These are phyloP conservation scores for Quercus ilex DNA, from an alignment of 306 rosid genomes.

Conservation along the genomic window DNA sequence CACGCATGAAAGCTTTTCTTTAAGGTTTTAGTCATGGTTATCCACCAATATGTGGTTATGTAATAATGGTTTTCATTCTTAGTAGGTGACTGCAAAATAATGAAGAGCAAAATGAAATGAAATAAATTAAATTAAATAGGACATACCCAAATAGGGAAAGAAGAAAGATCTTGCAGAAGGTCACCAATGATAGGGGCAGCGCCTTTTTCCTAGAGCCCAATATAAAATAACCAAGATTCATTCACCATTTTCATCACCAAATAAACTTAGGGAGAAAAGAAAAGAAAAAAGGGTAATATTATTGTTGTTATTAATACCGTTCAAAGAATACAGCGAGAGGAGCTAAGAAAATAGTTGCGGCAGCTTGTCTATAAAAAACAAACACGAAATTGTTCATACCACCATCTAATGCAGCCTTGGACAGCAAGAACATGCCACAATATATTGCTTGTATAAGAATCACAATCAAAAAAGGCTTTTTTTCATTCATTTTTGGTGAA, in stretches of 20 bases:
- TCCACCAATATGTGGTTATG: neutral
- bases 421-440: conserved; percentile 57
- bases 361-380: conserved; percentile 69
- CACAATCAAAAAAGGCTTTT: conserved; percentile 37
- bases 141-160: conserved; percentile 71
- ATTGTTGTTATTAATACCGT: conserved; percentile 30
- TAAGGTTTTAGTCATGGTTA: neutral
- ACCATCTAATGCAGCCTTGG: conserved; percentile 72
- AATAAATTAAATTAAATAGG: neutral
- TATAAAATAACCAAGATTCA: neutral
- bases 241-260: neutral
- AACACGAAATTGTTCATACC: conserved; percentile 82
- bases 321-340: conserved; percentile 60
- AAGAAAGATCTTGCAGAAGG: conserved; percentile 70
- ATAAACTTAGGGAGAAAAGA: neutral
- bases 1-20: neutral
- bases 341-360: conserved; percentile 45
- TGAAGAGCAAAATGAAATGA: neutral
- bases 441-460: conserved; percentile 58
- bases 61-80: neutral
- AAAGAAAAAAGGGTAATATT: neutral
- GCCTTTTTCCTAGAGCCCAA: conserved; percentile 44
- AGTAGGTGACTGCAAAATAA: neutral
- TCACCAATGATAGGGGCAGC: conserved; percentile 49
- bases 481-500: conserved; percentile 11